Conservation (phyloP, 140 eudicot species). For the Stevia rebaudiana region DNA sequence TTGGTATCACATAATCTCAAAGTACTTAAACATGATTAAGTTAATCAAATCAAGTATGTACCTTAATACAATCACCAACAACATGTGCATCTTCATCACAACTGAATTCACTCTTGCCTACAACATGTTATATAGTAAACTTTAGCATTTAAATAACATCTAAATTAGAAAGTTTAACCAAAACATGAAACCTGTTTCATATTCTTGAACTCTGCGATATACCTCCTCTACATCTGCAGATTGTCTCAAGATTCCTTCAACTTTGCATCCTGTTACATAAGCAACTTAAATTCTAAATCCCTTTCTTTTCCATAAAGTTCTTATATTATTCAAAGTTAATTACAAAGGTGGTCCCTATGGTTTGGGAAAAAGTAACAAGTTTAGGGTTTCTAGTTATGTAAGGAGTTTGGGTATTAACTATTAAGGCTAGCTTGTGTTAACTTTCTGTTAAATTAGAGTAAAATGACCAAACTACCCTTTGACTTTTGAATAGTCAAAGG, state of each 20-base stretch:
- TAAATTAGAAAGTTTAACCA: not conserved
- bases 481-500: too few relatives aligned
- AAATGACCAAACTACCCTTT: too few relatives aligned
- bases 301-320: not conserved
- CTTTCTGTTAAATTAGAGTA: too few relatives aligned
- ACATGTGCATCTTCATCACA: constrained; percentile 97
- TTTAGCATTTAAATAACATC: constrained; percentile 16
- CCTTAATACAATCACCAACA: constrained; percentile 98
- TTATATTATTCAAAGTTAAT: not conserved
- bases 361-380: too few relatives aligned
- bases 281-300: not conserved
- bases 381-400: too few relatives aligned
- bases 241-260: constrained; percentile 97
- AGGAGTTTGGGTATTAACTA: too few relatives aligned
- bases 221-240: constrained; percentile 99
- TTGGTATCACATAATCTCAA: not conserved
- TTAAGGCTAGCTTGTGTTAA: too few relatives aligned
- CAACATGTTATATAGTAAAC: constrained; percentile 15
- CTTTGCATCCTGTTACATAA: constrained; percentile 52
- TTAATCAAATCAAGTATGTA: constrained; percentile 23
- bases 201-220: constrained; percentile 87
- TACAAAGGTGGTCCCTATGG: too few relatives aligned
- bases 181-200: constrained; percentile 67
- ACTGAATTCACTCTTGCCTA: constrained; percentile 80
- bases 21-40: not conserved